phyloP scores from a whole-genome alignment of 1,139 yeast genomes.

The Saccharomyces uvarum region DNA sequence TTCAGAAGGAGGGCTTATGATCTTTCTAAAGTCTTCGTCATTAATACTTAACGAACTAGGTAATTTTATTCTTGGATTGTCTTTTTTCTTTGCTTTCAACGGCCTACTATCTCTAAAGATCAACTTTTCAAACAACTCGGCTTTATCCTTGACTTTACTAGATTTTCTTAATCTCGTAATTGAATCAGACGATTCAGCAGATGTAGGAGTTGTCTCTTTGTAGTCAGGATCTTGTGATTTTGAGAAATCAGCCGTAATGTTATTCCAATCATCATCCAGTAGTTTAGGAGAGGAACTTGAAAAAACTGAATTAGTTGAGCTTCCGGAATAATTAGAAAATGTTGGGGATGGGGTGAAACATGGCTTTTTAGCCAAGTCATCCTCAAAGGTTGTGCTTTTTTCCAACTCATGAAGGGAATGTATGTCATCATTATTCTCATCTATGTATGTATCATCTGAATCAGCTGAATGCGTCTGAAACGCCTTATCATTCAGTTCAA shows the following conservation, averaged over 20 bases:
- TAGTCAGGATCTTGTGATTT: neutral
- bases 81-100: conserved; percentile 1
- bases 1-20: neutral
- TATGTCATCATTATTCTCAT: conserved; percentile 7
- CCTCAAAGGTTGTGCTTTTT: neutral
- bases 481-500: neutral
- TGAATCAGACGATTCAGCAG: conserved; percentile 12
- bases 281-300: conserved; percentile 20
- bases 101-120: conserved; percentile 8
- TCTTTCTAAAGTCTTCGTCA: neutral
- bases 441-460: conserved; percentile 2
- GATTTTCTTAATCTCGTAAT: conserved; percentile 24
- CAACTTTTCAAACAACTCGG: conserved; percentile 27
- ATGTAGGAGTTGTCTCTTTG: conserved; percentile 5
- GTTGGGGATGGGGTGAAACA: conserved; percentile 15
- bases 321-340: conserved; percentile 21
- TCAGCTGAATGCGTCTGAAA: neutral
- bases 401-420: conserved; percentile 3
- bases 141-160: conserved; percentile 29
- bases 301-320: conserved; percentile 24
- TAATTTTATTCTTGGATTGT: conserved; percentile 3
- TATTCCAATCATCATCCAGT: conserved; percentile 21
- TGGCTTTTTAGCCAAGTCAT: conserved; percentile 1
- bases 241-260: conserved; percentile 15
- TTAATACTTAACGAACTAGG: neutral